Evolutionary conservation across 176 grass and related monocot genomes (phyloP), one percentile per base, ranked within the genome.

Genomic region (Triticum monococcum): DNA sequence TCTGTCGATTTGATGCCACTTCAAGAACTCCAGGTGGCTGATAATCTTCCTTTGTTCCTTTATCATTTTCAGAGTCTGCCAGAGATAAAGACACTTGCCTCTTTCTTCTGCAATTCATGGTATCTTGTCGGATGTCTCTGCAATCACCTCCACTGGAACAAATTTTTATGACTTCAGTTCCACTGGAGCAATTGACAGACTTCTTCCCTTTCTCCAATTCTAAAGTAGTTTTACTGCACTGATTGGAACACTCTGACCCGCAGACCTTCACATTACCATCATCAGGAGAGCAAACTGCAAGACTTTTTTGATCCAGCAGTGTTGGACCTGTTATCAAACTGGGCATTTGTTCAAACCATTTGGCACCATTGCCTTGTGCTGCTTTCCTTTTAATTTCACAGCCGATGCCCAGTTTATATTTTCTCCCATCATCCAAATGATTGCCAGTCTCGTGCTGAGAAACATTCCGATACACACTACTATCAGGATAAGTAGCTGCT

Each of bases 231-330:
- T 23, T 61, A 81, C 71, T 30, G 26, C 32, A 22, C 32, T 86
- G 83, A 86, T 89, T 81, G 66, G 48, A 65, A 81, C 7, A 7
- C 32, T 4, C 61, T 75, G 50, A 40, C 30, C 13, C 61, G 77
- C 85, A 80, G 43, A 48, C 83, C 48, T 81, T 76, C 69, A 68
- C 56, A 77, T 20, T 86, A 16, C 18, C 62, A 86, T 81, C 70
- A 77, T 81, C 13, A 78, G 35, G 67, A 14, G 46, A 28, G 28
- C 62, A 81, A 81, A 23, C 11, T 69, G 36, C 62, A 89, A 17
- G 26, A 62, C 16, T 38, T 26, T 84, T 62, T 65, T 73, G 24
- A 48, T 84, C 68, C 67, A 84, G 40, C 30, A 40, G 25, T 84
- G 5, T 65, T 41, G 41, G 23, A 52, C 35, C 67, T 80, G 81